Evolutionary conservation across 2,329 filamentous ascomycete genomes (phyloP), one percentile per base, ranked within the genome.

Genomic region (Penicillium janthinellum): DNA sequence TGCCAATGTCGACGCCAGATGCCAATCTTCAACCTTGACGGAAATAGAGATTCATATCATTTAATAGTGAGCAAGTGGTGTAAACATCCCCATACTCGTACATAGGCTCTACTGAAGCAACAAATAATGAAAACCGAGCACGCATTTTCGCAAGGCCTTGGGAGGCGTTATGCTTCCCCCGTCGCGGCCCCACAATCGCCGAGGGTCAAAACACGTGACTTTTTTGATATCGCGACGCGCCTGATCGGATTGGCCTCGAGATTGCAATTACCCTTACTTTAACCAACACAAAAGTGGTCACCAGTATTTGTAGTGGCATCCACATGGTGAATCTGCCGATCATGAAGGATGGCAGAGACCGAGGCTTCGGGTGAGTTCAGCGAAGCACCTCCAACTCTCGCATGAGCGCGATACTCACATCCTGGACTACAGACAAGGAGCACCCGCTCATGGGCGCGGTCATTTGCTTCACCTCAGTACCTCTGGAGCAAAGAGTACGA

Each of bases 381-480:
- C 31, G 6, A 25, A 14, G 28, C 6, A 22, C 22, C 17, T 54
- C 28, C 51, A 6, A 28, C 20, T 17, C 54, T 38, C 47, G 45
- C 22, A 28, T 14, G 34, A 20, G 12, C 58, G 35, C 14, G 50
- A 58, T 45, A 48, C 70, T 74, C 58, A 72, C 54, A 41, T 17
- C 25, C 2, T 8, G 56, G 25, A 45, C 34, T 55, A 20, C 55
- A 77, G 86, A 88, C 76, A 80, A 83, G 60, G 82, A 88, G 51
- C 81, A 82, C 64, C 89, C 90, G 54, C 84, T 93, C 67, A 81
- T 81, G 64, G 89, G 90, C 67, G 84, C 91, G 55, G 85, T 95
- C 62, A 83, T 96, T 67, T 96, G 92, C 82, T 96, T 91, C 78
- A 96, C 92, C 53, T 92, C 90, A 68, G 89, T 96, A 66, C 83